Evolutionary conservation across 2,329 filamentous ascomycete species (phyloP), one percentile per base, ranked within the genome.

Genomic region (Fusarium irregulare): DNA sequence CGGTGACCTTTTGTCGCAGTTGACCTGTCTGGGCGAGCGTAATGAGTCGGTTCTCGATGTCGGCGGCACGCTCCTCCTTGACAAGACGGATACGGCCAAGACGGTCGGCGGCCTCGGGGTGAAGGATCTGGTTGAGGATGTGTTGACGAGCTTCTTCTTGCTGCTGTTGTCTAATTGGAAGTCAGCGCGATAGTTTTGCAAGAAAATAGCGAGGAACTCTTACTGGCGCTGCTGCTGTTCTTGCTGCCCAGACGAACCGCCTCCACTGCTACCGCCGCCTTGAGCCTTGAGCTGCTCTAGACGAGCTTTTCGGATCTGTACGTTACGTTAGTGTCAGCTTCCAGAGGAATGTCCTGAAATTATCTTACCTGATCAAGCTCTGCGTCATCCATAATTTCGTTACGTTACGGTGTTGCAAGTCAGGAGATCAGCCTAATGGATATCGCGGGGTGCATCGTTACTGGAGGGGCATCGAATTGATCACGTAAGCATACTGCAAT

Each of bases 21-120:
- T 98, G 96, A 25, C 95, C 94, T 25, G 91, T 88, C 76, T 94
- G 89, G 62, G 96, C 95, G 61, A 99, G 88, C 89, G 91, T 94
- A 80, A 99, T 94, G 60, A 99, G 88, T 53, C 95, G 84, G 85
- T 97, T 94, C 84, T 99, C 96, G 60, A 99, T 89, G 76, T 98
- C 94, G 66, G 87, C 88, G 37, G 96, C 96, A 76, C 96, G 93
- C 74, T 91, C 91, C 79, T 94, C 93, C 83, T 98, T 98, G 78
- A 99, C 96, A 65, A 99, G 90, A 34, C 95, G 92, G 83, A 99
- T 98, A 72, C 96, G 93, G 60, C 93, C 93, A 2, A 99, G 88
- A 16, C 96, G 92, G 83, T 99, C 96, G 65, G 93, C 92, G 20
- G 96, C 96, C 77, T 95, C 93, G 72, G 96, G 96, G 76, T 94